Evolutionary conservation across 2,329 filamentous ascomycete species (phyloP).

Genomic region (Cryphonectria japonica): DNA sequence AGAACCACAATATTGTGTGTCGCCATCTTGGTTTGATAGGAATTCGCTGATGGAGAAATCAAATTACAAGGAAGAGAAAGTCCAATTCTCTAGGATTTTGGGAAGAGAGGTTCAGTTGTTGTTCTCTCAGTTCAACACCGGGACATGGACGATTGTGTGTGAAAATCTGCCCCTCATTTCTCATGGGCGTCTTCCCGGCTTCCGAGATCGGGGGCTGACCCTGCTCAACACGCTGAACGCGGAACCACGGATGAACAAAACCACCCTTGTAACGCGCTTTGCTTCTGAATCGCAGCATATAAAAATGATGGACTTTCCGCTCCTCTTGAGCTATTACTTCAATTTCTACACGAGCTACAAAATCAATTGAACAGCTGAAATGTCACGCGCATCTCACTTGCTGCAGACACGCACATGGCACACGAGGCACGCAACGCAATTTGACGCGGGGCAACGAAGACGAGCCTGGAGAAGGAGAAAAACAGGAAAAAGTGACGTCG

Average conservation of each 20-base stretch:
- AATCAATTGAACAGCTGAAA: neutral
- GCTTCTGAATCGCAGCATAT: neutral
- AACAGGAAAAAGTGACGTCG: neutral
- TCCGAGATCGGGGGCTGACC: slow-evolving; percentile 27
- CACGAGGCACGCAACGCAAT: neutral
- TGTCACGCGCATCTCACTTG: neutral
- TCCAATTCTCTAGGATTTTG: neutral
- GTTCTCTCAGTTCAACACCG: neutral
- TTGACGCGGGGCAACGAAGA: neutral
- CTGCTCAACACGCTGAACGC: neutral
- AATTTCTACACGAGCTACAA: neutral
- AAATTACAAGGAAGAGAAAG: no score
- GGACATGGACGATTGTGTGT: neutral
- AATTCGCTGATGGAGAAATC: neutral
- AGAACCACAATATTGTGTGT: slow-evolving; percentile 80
- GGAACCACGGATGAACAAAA: neutral
- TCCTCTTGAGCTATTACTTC: neutral
- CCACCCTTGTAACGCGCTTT: neutral
- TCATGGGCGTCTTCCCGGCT: slow-evolving; percentile 15
- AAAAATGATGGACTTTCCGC: neutral
- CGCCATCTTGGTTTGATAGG: slow-evolving; percentile 55
- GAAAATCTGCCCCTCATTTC: slow-evolving; percentile 25
- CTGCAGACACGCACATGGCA: neutral
- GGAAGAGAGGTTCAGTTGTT: slow-evolving; percentile 6
- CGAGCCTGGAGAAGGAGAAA: neutral